phyloP scores from a whole-genome alignment of 1,284 basidiomycete species.

The Blastosporella zonata region DNA sequence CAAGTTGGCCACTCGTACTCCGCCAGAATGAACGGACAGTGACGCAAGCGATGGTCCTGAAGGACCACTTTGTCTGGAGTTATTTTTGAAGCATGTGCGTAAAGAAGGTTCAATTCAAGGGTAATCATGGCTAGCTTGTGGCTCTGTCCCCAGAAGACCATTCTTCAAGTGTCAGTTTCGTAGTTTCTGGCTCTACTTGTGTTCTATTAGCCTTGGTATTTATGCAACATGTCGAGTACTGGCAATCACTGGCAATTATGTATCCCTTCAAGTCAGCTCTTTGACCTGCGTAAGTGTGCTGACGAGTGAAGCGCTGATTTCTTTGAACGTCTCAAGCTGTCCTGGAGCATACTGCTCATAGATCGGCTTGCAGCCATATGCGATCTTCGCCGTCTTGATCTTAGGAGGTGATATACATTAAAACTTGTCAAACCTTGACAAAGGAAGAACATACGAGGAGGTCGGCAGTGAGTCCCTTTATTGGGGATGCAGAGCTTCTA shows the following conservation, averaged over 20 bases:
- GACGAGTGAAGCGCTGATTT: slow-evolving; percentile 7
- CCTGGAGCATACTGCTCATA: slow-evolving; percentile 30
- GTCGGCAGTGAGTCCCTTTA: slow-evolving; percentile 82
- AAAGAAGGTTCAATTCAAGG: too few species aligned
- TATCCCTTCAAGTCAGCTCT: neutral
- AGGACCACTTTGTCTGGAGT: too few species aligned
- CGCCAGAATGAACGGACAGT: too few species aligned
- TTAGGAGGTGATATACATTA: slow-evolving; percentile 24
- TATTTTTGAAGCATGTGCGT: too few species aligned
- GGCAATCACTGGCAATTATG: neutral
- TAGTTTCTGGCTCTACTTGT: too few species aligned
- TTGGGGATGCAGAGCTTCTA: slow-evolving; percentile 67
- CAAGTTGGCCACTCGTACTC: too few species aligned
- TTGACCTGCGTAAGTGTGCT: neutral
- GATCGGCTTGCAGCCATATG: slow-evolving; percentile 21
- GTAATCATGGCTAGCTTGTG: too few species aligned
- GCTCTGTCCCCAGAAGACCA: too few species aligned
- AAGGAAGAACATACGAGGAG: slow-evolving; percentile 55
- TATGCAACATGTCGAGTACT: too few species aligned
- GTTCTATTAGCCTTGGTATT: too few species aligned
- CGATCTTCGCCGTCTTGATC: slow-evolving; percentile 44
- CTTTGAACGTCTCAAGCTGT: slow-evolving; percentile 23
- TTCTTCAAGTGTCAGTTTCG: too few species aligned
- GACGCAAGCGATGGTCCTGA: too few species aligned
- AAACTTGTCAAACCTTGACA: neutral